Evolutionary conservation across 192 early-diverging fungal genomes (phyloP).

Genomic region (Dissophora ornata): DNA sequence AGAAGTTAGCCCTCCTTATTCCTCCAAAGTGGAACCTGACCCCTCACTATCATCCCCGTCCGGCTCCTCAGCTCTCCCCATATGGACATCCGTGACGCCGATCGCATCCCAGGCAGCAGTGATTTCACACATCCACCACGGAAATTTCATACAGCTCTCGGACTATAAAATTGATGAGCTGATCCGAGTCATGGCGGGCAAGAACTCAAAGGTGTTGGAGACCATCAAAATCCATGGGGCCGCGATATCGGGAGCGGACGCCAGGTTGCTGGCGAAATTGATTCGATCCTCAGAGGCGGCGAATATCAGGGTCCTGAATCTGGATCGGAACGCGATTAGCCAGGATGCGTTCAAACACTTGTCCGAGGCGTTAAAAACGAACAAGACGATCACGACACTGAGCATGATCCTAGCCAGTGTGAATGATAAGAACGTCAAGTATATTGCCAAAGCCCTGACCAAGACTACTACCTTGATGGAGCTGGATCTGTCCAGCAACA

Average conservation of each 20-base stretch:
- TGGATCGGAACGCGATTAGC: conserved; percentile 36
- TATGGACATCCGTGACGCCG: not conserved
- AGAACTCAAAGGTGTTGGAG: conserved; percentile 34
- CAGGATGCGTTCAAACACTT: conserved; percentile 38
- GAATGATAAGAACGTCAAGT: conserved; percentile 53
- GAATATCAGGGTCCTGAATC: conserved; percentile 43
- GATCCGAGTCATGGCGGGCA: conserved; percentile 21
- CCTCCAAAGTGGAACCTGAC: too few species aligned
- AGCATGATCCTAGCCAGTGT: conserved; percentile 46
- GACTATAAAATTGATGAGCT: conserved; percentile 24
- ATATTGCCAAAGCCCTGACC: conserved; percentile 36
- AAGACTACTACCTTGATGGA: conserved; percentile 33
- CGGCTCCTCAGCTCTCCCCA: not conserved
- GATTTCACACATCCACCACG: conserved; percentile 26
- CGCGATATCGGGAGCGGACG: conserved; percentile 34
- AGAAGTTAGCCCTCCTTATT: not conserved
- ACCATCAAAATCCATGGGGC: conserved; percentile 17
- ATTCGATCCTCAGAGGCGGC: conserved; percentile 30
- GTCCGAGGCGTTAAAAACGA: conserved; percentile 32
- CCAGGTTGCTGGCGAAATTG: conserved; percentile 31
- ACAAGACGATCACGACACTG: conserved; percentile 37
- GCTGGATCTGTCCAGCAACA: conserved; percentile 44
- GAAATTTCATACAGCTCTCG: conserved; percentile 35
- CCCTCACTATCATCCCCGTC: too few species aligned
- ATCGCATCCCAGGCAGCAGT: not conserved